Evolutionary conservation across 345 rosid species (phyloP), one percentile per base, ranked within the genome.

Genomic region (Lepidium didymum): DNA sequence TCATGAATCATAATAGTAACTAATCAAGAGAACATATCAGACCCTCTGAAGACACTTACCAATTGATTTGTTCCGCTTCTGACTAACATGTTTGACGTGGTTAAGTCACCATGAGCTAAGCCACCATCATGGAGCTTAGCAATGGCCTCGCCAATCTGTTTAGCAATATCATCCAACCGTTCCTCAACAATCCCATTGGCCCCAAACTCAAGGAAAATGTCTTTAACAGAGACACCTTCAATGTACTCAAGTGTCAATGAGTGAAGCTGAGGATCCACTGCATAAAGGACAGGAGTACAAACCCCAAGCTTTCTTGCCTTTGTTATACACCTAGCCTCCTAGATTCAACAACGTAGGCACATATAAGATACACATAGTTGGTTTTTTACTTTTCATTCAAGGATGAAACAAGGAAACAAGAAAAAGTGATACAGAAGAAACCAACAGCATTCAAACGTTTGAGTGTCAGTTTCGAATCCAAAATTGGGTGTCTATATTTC

Each of bases 281-380:
- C 87, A 45, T 84, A 95, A 38, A 87, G 80, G 40, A 82, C 86
- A 4, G 98, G 98, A 25, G 97, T 95, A 29, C 67, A 63, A 47
- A 89, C 96, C 8, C 97, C 97, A 10, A 95, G 88, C 62, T 88
- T 78, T 68, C 99, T 86, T 23, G 98, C 97, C 77, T 95, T 95
- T 7, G 98, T 86, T 96, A 84, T 84, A 78, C 98, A 91, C 77
- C 98, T 79, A n/a, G 98, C 94, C 60, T 83, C 99, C 99, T 91
- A 81, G 79, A 80, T 56, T 54, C 74, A 43, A 38, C 12, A 36
- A 49, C 60, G 8, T 33, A 11, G 8, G 16, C 41, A 73, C 21
- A 64, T 25, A 57, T 37, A 6, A 29, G 42, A 34, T n/a, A n/a
- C 8, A 21, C 60, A 49, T 13, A 41, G 3, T 43, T 4, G 0